A percentile compares a stretch with the other conserved stretches of the same genome.
These are phyloP conservation scores for Monosporozyma unispora DNA, from an alignment of 805 yeast genomes.

Conservation along the genomic window DNA sequence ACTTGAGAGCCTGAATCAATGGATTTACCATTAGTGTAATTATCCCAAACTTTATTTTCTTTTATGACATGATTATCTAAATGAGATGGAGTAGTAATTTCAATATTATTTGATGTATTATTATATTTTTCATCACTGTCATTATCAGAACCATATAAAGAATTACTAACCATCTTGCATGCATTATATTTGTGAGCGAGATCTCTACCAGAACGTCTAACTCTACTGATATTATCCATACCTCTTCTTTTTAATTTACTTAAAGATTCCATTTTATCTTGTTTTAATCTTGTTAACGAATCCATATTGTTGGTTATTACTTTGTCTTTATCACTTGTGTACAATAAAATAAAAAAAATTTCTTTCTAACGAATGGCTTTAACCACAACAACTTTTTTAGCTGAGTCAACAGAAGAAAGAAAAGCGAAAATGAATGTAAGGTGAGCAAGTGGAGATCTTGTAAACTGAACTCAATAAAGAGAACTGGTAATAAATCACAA, in stretches of 20 bases:
- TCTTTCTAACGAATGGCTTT: neutral
- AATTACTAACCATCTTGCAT: neutral
- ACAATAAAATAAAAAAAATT: no score
- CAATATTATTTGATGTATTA: neutral
- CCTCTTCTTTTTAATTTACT: conserved; percentile 11
- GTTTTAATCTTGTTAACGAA: neutral
- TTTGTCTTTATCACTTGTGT: neutral
- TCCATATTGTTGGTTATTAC: neutral
- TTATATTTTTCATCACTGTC: neutral
- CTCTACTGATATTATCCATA: conserved; percentile 8
- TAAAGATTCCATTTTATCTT: conserved; percentile 8
- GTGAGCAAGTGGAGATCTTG: neutral
- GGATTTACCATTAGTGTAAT: neutral
- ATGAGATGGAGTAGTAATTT: neutral
- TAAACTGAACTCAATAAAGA: neutral
- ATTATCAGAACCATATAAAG: neutral
- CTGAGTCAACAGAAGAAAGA: neutral
- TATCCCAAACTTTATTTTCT: neutral
- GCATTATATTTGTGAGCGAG: conserved; percentile 5
- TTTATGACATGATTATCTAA: neutral
- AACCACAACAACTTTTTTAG: neutral
- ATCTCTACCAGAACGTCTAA: conserved; percentile 9
- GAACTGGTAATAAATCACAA: neutral
- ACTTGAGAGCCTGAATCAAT: conserved; percentile 8
- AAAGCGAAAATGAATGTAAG: neutral